Evolutionary conservation across 345 rosid species (phyloP), one percentile per base, ranked within the genome.

Genomic region (Bruguiera gymnorhiza): DNA sequence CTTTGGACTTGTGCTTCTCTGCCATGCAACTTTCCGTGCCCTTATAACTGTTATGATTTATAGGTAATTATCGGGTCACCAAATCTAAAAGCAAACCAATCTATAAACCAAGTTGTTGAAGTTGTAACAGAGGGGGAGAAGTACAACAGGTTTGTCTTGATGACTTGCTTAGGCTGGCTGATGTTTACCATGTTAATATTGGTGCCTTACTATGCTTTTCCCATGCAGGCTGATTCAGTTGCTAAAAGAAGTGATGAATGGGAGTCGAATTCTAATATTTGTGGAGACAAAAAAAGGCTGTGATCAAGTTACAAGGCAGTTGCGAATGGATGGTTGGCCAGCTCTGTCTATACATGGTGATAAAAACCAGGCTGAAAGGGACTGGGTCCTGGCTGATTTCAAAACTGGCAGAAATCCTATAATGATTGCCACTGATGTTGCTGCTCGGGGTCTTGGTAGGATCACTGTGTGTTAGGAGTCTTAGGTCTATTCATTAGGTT

Each of bases 371-470:
- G 23, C 85, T 7, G 98, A 94, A 86, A 87, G 98, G 80, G 98
- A 94, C 70, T 83, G 98, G 89, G 98, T 94, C 73, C 86, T 94
- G 72, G 85, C 96, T 23, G 98, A 93, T 73, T 93, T 93, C 85
- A 93, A 85, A 77, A 88, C 91, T 75, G 98, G 98, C 85, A 85
- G 94, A 81, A 93, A 84, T 79, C 86, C 92, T 30, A 83, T 93
- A 75, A 91, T 93, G 98, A 93, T 90, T 77, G 98, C 98, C 74
- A 93, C 97, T 77, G 97, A 93, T 78, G 98, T 93, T 72, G 98
- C 98, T 71, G 98, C 97, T 48, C 85, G 98, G 85, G 98, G 98
- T 77, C 97, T 94, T 87, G 98, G 97, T 94, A 94, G 95, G 97
- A 83, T 86, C 80, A 80, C 74, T 81, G 80, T 88, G 85, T 86